Evolutionary conservation across 164 flowering plant genomes (phyloP), one percentile per base, ranked within the genome.

Genomic region (Aristolochia californica): DNA sequence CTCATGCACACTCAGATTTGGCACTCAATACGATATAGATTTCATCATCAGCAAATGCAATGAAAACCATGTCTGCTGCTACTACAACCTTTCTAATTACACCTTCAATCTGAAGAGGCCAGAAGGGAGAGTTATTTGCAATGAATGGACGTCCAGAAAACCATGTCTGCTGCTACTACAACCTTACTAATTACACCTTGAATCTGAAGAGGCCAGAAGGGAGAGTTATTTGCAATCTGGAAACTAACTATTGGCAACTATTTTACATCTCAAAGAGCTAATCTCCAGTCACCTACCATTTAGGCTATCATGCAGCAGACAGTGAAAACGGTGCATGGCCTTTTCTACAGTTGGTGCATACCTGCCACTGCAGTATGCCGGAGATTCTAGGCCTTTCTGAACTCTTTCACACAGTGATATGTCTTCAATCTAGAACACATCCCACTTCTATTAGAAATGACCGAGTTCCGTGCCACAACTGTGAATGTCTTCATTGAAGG

Each of bases 241-340:
- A 49, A 49, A 21, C 12, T n/a, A 5, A 47, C 20, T 4, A 18
- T 15, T 49, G 28, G 15, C 23, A 13, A 50, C 11, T 23, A 20
- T 14, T 49, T 5, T 8, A 9, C 28, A 4, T n/a, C 26, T 24
- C 28, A 23, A 26, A 23, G 16, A 23, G 28, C 27, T 10, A 10
- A 13, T 14, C 11, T 22, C 27, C 26, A 23, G 22, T 59, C 62
- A 48, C 2, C 20, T 43, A 48, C 21, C 43, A 15, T 40, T 52
- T 45, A 64, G 58, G 44, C 45, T 64, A n/a, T 64, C 28, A 24
- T 58, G 57, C 18, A 64, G 67, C 18, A 57, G 43, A 28, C 67
- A 55, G 65, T 91, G 98, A 60, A 91, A 91, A 72, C 88, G 96
- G 57, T 87, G 86, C 93, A 91, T 88, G 47, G 96, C 82, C 54